Conservation (phyloP, 2,329 filamentous ascomycete species). For the Gremmenia infestans region DNA sequence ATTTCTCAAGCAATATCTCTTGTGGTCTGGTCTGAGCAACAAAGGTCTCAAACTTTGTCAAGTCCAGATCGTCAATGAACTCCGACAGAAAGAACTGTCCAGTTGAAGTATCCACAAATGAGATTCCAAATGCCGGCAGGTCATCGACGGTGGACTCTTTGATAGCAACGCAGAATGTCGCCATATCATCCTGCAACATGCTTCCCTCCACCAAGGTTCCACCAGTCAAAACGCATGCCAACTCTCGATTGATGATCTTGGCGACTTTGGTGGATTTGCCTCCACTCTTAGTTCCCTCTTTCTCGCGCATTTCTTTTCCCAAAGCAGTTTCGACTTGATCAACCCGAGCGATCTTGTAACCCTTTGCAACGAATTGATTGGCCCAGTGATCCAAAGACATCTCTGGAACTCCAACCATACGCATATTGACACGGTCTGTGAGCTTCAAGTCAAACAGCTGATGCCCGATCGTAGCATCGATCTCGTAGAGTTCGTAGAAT, state of each 20-base stretch:
- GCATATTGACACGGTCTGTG: conserved; percentile 98
- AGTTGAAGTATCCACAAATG: conserved; percentile 92
- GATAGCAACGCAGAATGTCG: conserved; percentile 91
- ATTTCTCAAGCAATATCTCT: conserved; percentile 86
- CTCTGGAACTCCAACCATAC: conserved; percentile 97
- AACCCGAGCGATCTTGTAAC: conserved; percentile 93
- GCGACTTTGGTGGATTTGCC: conserved; percentile 58
- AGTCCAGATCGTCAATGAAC: conserved; percentile 84
- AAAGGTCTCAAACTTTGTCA: conserved; percentile 96
- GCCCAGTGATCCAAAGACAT: conserved; percentile 95
- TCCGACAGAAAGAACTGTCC: conserved; percentile 92
- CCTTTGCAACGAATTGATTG: conserved; percentile 96
- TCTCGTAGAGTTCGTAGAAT: conserved; percentile 97
- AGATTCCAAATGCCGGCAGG: conserved; percentile 79
- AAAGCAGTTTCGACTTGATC: conserved; percentile 96
- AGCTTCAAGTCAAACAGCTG: conserved; percentile 97
- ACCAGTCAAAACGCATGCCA: conserved; percentile 84
- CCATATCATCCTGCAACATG: conserved; percentile 98
- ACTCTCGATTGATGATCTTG: conserved; percentile 87
- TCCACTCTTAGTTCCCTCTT: conserved; percentile 35
- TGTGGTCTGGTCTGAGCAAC: conserved; percentile 87
- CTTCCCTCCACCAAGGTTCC: conserved; percentile 92
- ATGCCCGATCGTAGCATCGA: conserved; percentile 92
- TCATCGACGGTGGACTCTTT: conserved; percentile 73
- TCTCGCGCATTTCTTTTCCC: conserved; percentile 99